Conservation (phyloP, 176 grass and related monocot species). For the Rhipidocladum racemiflorum region DNA sequence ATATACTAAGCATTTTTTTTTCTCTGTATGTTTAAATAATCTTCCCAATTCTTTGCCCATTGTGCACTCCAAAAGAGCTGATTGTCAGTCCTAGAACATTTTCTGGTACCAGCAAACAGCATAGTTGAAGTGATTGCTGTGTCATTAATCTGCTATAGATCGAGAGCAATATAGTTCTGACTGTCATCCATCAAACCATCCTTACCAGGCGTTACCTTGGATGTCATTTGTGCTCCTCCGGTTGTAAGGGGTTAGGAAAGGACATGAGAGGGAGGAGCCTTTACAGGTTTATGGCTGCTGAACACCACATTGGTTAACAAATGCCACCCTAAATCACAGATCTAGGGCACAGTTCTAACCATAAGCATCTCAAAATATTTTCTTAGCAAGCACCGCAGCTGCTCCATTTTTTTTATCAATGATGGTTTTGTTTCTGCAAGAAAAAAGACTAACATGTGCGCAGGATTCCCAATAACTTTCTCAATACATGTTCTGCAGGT, state of each 20-base stretch:
- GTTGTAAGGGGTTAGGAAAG: neutral
- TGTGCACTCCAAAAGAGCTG: conserved; percentile 12
- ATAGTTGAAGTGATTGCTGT: neutral
- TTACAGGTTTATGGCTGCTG: neutral
- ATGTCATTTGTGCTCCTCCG: neutral
- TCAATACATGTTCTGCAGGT: conserved; percentile 37
- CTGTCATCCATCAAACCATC: neutral
- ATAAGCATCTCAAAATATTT: neutral
- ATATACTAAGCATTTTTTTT: neutral
- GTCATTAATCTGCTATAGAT: neutral
- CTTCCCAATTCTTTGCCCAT: neutral
- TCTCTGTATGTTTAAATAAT: neutral
- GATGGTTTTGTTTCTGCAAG: conserved; percentile 1
- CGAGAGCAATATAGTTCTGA: neutral
- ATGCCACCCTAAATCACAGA: neutral
- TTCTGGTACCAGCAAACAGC: neutral
- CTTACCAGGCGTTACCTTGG: neutral
- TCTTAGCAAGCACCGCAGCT: neutral
- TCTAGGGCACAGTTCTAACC: neutral
- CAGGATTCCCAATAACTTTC: neutral
- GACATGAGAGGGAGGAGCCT: neutral
- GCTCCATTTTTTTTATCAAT: neutral
- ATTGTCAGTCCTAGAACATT: neutral
- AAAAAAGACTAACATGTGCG: neutral
- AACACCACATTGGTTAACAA: neutral